A percentile compares a stretch with the other conserved stretches of the same genome.
Conservation (phyloP, 208 protist genomes). For the Wallacemonas sp. region DNA sequence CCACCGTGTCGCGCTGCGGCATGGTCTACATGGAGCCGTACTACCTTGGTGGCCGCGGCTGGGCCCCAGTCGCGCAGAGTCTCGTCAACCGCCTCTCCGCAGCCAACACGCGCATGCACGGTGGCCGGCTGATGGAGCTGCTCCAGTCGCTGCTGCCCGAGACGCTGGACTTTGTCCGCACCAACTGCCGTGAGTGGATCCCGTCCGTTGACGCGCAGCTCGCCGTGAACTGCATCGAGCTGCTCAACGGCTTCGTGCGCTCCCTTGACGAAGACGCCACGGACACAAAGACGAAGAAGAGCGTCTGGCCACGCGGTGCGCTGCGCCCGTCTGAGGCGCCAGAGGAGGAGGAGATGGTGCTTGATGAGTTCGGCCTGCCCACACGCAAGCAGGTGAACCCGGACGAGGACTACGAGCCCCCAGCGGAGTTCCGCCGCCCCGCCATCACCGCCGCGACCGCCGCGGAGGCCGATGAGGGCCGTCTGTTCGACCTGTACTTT, state of each 20-base stretch:
- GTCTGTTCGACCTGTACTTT: slow-evolving; percentile 93
- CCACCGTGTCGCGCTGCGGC: slow-evolving; percentile 98
- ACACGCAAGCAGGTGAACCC: slow-evolving; percentile 4
- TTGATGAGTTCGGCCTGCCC: slow-evolving; percentile 27
- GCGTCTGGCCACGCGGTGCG: slow-evolving; percentile 55
- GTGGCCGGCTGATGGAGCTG: slow-evolving; percentile 74
- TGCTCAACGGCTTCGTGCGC: slow-evolving; percentile 81
- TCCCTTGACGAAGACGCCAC: slow-evolving; percentile 43
- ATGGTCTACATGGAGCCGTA: slow-evolving; percentile 98
- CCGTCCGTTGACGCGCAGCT: slow-evolving; percentile 90
- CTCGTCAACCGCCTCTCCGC: slow-evolving; percentile 58
- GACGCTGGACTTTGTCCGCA: slow-evolving; percentile 87
- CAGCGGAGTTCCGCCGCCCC: slow-evolving; percentile 72
- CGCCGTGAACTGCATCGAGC: slow-evolving; percentile 88
- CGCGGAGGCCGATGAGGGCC: slow-evolving; percentile 39
- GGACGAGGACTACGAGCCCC: slow-evolving; percentile 38
- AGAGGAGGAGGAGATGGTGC: slow-evolving; percentile 20
- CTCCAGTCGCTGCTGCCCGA: slow-evolving; percentile 73
- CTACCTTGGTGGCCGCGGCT: slow-evolving; percentile 92
- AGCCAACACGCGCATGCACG: slow-evolving; percentile 39
- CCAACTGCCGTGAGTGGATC: slow-evolving; percentile 89
- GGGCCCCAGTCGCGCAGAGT: slow-evolving; percentile 77
- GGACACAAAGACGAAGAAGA: slow-evolving; percentile 18
- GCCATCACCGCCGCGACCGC: slow-evolving; percentile 57
- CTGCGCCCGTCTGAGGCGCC: slow-evolving; percentile 35